Percentiles rank a stretch among this genome's conserved stretches.
These are phyloP conservation scores for Epithemia pelagica DNA, from an alignment of 108 stramenopile genomes.

Conservation along the genomic window DNA sequence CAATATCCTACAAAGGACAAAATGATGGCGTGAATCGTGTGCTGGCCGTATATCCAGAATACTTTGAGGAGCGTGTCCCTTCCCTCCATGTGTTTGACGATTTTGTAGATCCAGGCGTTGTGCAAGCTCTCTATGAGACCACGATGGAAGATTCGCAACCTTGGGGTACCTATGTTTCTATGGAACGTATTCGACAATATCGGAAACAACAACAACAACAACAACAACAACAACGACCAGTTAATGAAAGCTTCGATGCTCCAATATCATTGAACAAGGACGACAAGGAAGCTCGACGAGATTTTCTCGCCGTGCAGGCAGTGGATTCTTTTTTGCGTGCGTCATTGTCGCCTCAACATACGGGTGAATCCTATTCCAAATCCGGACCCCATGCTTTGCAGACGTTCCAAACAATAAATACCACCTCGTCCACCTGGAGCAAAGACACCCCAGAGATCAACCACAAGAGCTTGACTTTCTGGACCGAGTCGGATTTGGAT, in stretches of 20 bases:
- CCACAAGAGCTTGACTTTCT: slow-evolving; percentile 1
- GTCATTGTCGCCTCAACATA: slow-evolving; percentile 15
- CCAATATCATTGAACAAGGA: background rate
- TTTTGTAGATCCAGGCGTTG: slow-evolving; percentile 18
- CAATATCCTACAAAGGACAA: too few species aligned
- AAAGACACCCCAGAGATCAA: slow-evolving; percentile 11
- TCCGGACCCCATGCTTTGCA: background rate
- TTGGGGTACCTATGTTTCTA: slow-evolving; percentile 72
- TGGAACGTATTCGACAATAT: slow-evolving; percentile 36
- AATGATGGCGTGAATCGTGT: background rate
- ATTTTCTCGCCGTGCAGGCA: slow-evolving; percentile 27
- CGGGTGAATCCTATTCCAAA: background rate
- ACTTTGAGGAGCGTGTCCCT: background rate
- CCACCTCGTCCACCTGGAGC: slow-evolving; percentile 1
- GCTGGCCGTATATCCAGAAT: background rate
- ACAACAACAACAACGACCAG: background rate
- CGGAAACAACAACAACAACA: slow-evolving; percentile 13
- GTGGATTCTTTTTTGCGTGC: slow-evolving; percentile 29
- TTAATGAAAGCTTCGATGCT: slow-evolving; percentile 1
- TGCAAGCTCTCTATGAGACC: slow-evolving; percentile 23
- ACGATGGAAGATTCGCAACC: slow-evolving; percentile 15
- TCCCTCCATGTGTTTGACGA: slow-evolving; percentile 19
- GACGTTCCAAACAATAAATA: background rate
- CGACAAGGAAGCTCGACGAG: background rate
- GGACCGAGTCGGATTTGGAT: slow-evolving; percentile 1